A percentile compares a stretch with the other conserved stretches of the same genome.
phyloP scores from a whole-genome alignment of 179 eudicot genomes.

The Corrigiola litoralis region DNA sequence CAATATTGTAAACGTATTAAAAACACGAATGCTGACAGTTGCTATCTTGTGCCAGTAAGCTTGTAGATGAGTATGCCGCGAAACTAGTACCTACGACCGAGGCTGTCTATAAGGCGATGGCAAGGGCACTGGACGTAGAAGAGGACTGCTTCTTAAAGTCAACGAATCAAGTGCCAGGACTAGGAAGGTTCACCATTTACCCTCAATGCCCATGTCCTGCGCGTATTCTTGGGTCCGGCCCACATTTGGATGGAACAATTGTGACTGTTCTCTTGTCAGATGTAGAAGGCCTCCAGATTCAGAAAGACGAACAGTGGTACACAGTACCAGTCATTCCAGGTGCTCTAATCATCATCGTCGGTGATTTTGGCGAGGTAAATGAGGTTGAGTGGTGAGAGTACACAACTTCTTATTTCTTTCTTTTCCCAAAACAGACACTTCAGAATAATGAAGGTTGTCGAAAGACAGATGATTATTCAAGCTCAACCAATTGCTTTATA shows the following conservation, averaged over 20 bases:
- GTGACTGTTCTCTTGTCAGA: conserved; percentile 35
- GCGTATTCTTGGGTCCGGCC: conserved; percentile 38
- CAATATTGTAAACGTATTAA: too few relatives aligned
- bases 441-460: too few relatives aligned
- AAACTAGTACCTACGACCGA: neutral
- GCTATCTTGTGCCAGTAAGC: conserved; percentile 14
- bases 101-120: conserved; percentile 23
- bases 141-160: conserved; percentile 31
- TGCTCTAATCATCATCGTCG: conserved; percentile 40
- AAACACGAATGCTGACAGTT: too few relatives aligned
- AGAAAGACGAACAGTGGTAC: conserved; percentile 35
- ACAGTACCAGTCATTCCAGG: conserved; percentile 35
- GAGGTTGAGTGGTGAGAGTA: neutral
- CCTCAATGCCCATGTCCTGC: conserved; percentile 47
- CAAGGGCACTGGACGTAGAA: conserved; percentile 19
- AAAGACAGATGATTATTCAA: too few relatives aligned
- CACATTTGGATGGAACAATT: conserved; percentile 45
- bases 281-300: conserved; percentile 41
- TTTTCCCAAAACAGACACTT: too few relatives aligned
- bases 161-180: conserved; percentile 30
- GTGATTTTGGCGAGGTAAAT: conserved; percentile 52
- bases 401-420: neutral
- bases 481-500: neutral
- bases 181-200: conserved; percentile 37
- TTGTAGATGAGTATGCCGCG: conserved; percentile 14